Percentiles rank a stretch among this genome's conserved stretches.
Conservation (phyloP, 805 yeast genomes). For the Metschnikowia cubensis region DNA sequence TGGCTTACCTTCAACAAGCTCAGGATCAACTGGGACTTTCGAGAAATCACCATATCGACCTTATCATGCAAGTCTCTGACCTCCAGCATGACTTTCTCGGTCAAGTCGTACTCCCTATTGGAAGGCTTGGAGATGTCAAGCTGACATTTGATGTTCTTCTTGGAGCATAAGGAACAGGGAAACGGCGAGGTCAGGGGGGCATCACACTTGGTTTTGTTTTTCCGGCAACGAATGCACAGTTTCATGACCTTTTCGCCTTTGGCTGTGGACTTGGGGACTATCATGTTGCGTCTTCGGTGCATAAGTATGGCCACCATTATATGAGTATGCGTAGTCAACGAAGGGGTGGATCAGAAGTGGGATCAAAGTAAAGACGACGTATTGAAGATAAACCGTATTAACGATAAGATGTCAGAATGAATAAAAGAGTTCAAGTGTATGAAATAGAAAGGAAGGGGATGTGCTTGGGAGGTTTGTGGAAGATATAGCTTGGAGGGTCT, state of each 20-base stretch:
- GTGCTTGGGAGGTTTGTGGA: background rate
- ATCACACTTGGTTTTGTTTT: slow-evolving; percentile 65
- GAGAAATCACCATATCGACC: slow-evolving; percentile 12
- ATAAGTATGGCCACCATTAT: slow-evolving; percentile 16
- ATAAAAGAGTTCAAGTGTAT: background rate
- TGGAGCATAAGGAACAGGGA: slow-evolving; percentile 56
- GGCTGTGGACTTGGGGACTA: slow-evolving; percentile 10
- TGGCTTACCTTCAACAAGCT: slow-evolving; percentile 2
- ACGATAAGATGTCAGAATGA: no score
- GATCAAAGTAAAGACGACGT: background rate
- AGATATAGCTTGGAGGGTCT: background rate
- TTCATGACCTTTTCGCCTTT: slow-evolving; percentile 30
- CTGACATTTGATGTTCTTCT: slow-evolving; percentile 48
- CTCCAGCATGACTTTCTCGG: slow-evolving; percentile 12
- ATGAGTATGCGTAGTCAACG: background rate
- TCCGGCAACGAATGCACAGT: slow-evolving; percentile 62
- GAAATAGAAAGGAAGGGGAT: background rate
- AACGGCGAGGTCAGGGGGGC: slow-evolving; percentile 47
- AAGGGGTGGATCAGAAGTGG: background rate
- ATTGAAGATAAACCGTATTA: no score
- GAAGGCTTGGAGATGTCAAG: slow-evolving; percentile 44
- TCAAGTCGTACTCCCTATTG: slow-evolving; percentile 13
- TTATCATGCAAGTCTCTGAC: slow-evolving; percentile 15
- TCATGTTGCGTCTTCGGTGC: slow-evolving; percentile 14
- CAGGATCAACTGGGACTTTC: slow-evolving; percentile 11